Conservation (phyloP, 2,329 filamentous ascomycete genomes). For the Diaporthe capsici region DNA sequence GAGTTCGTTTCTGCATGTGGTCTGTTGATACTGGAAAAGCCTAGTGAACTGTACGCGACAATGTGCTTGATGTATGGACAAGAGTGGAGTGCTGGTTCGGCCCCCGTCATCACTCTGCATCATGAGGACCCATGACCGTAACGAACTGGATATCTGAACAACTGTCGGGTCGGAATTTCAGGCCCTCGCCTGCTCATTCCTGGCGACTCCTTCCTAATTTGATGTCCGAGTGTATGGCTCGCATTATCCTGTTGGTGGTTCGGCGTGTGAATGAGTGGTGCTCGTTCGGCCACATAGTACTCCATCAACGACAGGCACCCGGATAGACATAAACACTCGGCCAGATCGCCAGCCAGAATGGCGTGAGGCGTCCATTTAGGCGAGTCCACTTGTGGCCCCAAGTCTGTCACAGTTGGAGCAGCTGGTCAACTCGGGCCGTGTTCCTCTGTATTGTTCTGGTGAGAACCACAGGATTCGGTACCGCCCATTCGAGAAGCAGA, state of each 20-base stretch:
- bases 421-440: not conserved
- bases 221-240: not conserved
- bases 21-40: not conserved
- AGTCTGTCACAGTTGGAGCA: slow-evolving; percentile 16
- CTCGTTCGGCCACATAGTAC: slow-evolving; percentile 18
- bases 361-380: not conserved
- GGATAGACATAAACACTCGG: not conserved
- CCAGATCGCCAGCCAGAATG: not conserved
- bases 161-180: not conserved
- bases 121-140: not conserved
- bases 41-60: not conserved
- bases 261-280: slow-evolving; percentile 1
- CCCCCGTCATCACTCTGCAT: not conserved
- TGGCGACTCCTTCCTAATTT: not conserved
- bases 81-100: not conserved
- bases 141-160: not conserved
- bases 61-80: not conserved
- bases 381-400: slow-evolving; percentile 8
- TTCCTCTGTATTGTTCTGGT: not conserved
- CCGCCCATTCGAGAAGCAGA: not conserved
- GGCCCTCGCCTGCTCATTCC: not conserved
- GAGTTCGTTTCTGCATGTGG: not conserved
- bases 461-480: not conserved
- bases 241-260: slow-evolving; percentile 30
- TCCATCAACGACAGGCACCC: not conserved